Evolutionary conservation across 1,284 basidiomycete species (phyloP), one percentile per base, ranked within the genome.

Genomic region (Ceratobasidium sp.): DNA sequence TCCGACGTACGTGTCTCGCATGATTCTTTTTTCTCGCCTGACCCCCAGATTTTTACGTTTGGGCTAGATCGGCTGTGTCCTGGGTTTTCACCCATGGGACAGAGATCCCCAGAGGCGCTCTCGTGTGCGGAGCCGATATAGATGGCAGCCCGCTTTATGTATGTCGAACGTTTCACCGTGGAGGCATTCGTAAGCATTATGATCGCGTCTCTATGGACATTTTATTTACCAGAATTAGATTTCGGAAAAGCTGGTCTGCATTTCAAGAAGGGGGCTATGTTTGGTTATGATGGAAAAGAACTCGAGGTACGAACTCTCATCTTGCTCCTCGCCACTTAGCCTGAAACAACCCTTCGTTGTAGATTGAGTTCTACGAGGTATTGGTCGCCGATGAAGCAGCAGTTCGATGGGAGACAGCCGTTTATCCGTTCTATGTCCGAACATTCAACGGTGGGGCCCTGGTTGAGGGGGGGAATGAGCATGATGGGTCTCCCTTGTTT

Each of bases 341-440:
- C n/a, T n/a, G n/a, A n/a, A n/a, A n/a, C n/a, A n/a, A n/a, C 36
- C n/a, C n/a, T n/a, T n/a, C n/a, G n/a, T n/a, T n/a, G n/a, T n/a
- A 59, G 67, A 71, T 59, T 21, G 55, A 71, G 50, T 59, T 71
- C 21, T 71, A 71, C 43, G 67, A 71, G 50, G 67, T 71, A 6
- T 45, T 71, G n/a, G 67, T 71, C 8, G 43, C 67, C 4, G 55
- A 48, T n/a, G n/a, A 58, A 34, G 21, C 39, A n/a, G 53, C 45
- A 18, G 67, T 59, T 8, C 53, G 55, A 48, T 71, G 55, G 67
- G 67, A 71, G 26, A 71, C 53, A 12, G 53, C 67, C 1, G 18
- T 55, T 1, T 71, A 71, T 39, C 67, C 67, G 5, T 71, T 71
- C 30, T 59, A 59, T 41, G 52, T 55, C 3, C 28, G 67, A 26